phyloP scores from a whole-genome alignment of 2,329 filamentous ascomycete genomes.

The Drechslera avenae region DNA sequence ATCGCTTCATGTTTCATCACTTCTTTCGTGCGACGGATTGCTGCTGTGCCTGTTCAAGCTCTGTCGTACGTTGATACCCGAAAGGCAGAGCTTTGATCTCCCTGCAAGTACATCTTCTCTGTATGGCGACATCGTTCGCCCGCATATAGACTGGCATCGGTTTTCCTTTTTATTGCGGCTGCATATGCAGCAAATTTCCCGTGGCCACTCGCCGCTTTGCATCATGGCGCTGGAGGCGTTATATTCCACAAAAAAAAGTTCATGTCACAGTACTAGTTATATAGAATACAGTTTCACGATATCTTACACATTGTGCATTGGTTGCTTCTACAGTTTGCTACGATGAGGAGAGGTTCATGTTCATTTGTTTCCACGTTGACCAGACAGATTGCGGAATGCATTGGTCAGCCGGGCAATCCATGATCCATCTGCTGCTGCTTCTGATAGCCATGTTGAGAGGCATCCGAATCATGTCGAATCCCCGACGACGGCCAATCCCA shows the following conservation, averaged over 20 bases:
- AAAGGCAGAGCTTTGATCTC: conserved; percentile 27
- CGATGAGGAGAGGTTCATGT: too few species aligned
- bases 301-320: not conserved
- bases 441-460: too few species aligned
- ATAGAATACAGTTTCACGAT: conserved; percentile 27
- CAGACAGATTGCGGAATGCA: too few species aligned
- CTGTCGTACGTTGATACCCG: conserved; percentile 41
- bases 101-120: conserved; percentile 13
- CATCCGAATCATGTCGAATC: too few species aligned
- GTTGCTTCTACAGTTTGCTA: too few species aligned
- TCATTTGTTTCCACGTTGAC: too few species aligned
- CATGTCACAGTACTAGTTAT: conserved; percentile 31
- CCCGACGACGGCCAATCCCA: too few species aligned
- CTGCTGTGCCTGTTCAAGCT: conserved; percentile 18
- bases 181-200: conserved; percentile 7
- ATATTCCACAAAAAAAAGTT: conserved; percentile 32
- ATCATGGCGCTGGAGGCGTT: conserved; percentile 36
- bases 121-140: conserved; percentile 16
- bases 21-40: conserved; percentile 9
- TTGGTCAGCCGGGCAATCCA: too few species aligned
- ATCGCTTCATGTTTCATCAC: conserved; percentile 17
- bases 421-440: too few species aligned
- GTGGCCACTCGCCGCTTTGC: conserved; percentile 22
- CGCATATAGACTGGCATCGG: conserved; percentile 38
- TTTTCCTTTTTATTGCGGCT: conserved; percentile 18